Conservation (phyloP, 768 basidiomycete genomes). For the Kockovaella imperatae region DNA sequence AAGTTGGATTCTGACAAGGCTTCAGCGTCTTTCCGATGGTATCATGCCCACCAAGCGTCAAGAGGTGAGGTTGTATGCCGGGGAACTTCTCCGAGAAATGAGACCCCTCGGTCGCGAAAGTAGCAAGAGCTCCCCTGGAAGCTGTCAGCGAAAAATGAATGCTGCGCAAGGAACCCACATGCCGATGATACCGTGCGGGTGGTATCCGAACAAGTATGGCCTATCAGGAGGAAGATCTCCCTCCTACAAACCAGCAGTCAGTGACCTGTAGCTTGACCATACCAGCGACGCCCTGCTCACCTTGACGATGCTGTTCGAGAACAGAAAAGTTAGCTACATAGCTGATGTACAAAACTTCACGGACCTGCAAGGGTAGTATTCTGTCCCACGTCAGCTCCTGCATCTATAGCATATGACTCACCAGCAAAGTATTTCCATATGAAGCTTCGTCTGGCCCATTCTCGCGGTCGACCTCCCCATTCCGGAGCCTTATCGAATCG, state of each 20-base stretch:
- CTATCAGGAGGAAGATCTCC: constrained; percentile 82
- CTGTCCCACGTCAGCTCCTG: constrained; percentile 8
- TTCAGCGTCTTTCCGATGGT: neutral
- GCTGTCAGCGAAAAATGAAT: neutral
- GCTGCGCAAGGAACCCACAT: constrained; percentile 56
- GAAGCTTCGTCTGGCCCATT: constrained; percentile 61
- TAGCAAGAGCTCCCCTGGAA: constrained; percentile 78
- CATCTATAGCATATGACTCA: constrained; percentile 44
- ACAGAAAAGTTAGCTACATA: neutral
- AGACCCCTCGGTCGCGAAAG: constrained; percentile 93
- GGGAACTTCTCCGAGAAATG: constrained; percentile 85
- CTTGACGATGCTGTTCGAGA: constrained; percentile 49
- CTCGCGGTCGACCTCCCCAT: constrained; percentile 59
- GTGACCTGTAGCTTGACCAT: neutral
- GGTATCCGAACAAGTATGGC: constrained; percentile 95
- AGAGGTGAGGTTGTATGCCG: constrained; percentile 82
- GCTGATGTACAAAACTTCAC: neutral
- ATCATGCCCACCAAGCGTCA: constrained; percentile 52
- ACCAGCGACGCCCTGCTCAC: constrained; percentile 24
- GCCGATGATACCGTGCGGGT: constrained; percentile 99
- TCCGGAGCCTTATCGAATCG: constrained; percentile 68
- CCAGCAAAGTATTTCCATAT: constrained; percentile 89
- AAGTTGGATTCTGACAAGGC: constrained; percentile 62
- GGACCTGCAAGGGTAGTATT: constrained; percentile 42
- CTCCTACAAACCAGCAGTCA: constrained; percentile 53